Base-by-base conservation (phyloP, 805 yeast species). In the Ogataea henricii region DNA sequence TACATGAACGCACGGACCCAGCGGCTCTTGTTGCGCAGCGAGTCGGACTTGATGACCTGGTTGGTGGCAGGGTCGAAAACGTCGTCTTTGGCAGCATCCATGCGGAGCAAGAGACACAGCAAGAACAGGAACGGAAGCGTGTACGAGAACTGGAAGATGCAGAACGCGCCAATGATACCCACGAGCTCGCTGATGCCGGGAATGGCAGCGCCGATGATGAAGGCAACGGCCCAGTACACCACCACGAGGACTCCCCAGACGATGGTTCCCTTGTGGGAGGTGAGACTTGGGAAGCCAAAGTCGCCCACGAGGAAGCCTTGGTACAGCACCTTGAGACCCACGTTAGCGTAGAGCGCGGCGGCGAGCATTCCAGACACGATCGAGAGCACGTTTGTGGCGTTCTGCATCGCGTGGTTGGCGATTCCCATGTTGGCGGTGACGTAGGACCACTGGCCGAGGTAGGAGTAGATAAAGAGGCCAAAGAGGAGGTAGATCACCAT, bases 391-490 rank as follows among this genome's bases (percentile, higher is more conserved):
- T 74, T 74, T 14, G 65, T 59, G 13, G 74, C 75, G 14, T 71
- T 68, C 56, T 73, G 79, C 66, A 71, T 56, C 14, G 65, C 68
- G 42, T 68, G 64, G 43, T 59, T 56, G 40, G 68, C 57, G 39
- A 74, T 65, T 41, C 76, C 77, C 60, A 71, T 75, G 57, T 72
- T 70, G 26, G 77, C 78, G 12, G 75, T 71, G 54, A 70, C 71
- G 46, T 66, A 59, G 44, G 63, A 62, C 54, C 62, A 75, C 62
- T 74, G 79, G 33, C 79, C 79, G 53, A 70, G 73, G 62, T 65
- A 72, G 16, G 67, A 62, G 61, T 74, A 75, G 26, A 73, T 71
- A 55, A 74, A 68, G 48, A 71, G 55, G 14, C 78, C 78, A 50
- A 58, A 75, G 43, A 71, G 49, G 48, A 75, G 59, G 57, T 74